phyloP scores from a whole-genome alignment of 441 rosid species.

The Gossypium davidsonii region DNA sequence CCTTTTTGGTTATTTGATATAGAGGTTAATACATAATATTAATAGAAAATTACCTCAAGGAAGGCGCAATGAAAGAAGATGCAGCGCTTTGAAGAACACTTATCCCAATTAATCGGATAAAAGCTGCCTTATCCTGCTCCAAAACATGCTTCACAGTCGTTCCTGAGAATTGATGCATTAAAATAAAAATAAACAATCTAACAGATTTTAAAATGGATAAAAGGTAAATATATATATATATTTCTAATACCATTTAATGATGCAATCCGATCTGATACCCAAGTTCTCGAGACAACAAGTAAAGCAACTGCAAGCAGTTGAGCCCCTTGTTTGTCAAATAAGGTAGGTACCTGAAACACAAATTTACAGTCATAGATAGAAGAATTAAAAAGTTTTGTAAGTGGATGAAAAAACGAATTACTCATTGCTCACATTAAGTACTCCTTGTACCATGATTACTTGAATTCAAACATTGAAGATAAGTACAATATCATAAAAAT shows the following conservation, averaged over 20 bases:
- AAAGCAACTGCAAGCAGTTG: conserved; percentile 79
- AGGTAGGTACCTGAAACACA: conserved; percentile 70
- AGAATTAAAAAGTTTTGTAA: neutral
- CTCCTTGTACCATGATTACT: neutral
- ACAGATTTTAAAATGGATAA: conserved; percentile 12
- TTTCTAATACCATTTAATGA: conserved; percentile 72
- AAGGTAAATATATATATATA: neutral
- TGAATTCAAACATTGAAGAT: neutral
- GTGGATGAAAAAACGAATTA: neutral
- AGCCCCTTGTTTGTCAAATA: conserved; percentile 91
- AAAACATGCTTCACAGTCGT: conserved; percentile 92
- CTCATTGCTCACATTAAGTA: neutral
- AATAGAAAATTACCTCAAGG: conserved; percentile 55
- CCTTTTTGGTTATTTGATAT: neutral
- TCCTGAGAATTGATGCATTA: conserved; percentile 40
- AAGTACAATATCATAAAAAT: neutral
- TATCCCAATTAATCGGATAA: conserved; percentile 73
- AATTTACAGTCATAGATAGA: conserved; percentile 12
- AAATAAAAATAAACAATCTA: conserved; percentile 13
- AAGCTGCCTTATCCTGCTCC: conserved; percentile 91
- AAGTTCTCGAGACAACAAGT: conserved; percentile 89
- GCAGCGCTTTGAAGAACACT: conserved; percentile 97
- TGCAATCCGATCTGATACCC: conserved; percentile 95
- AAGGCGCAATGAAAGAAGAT: conserved; percentile 88
- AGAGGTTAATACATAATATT: neutral